Evolutionary conservation across 164 flowering plant genomes (phyloP).

Genomic region (Sedum album): DNA sequence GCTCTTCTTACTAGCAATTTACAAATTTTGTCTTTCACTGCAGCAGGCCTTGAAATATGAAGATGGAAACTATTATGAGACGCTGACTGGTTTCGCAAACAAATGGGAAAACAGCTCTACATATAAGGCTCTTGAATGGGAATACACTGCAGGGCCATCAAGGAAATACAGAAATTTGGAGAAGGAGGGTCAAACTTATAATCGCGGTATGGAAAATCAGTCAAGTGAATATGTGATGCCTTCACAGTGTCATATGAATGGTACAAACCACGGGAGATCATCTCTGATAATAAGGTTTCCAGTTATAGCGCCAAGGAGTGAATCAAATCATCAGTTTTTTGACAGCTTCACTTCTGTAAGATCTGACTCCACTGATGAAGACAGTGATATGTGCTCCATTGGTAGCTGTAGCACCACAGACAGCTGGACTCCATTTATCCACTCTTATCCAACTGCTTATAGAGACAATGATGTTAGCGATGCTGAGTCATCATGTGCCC

Average conservation of each 20-base stretch:
- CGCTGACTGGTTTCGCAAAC: constrained; percentile 11
- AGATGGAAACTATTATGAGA: constrained; percentile 21
- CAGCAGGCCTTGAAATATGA: constrained; percentile 33
- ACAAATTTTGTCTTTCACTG: constrained; percentile 6
- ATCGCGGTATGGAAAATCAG: constrained; percentile 13
- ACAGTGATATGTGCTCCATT: constrained; percentile 53
- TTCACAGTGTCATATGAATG: constrained; percentile 35
- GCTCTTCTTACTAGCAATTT: background rate
- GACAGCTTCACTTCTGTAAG: constrained; percentile 26
- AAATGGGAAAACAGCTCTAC: constrained; percentile 29
- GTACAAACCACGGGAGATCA: constrained; percentile 38
- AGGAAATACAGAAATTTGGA: constrained; percentile 30
- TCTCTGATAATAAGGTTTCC: constrained; percentile 30
- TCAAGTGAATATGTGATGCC: constrained; percentile 46
- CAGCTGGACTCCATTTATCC: constrained; percentile 18
- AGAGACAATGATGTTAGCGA: constrained; percentile 36
- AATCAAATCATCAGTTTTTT: constrained; percentile 25
- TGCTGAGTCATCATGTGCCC: constrained; percentile 54
- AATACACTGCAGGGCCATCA: constrained; percentile 16
- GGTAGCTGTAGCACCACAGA: constrained; percentile 68
- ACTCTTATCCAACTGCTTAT: constrained; percentile 25
- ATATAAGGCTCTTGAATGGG: constrained; percentile 18
- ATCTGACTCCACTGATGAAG: constrained; percentile 36
- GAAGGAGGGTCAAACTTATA: constrained; percentile 19
- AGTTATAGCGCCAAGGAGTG: constrained; percentile 31